Evolutionary conservation across 495 filamentous ascomycete species (phyloP), one percentile per base, ranked within the genome.

Genomic region (Aspergillus olivimuriae): DNA sequence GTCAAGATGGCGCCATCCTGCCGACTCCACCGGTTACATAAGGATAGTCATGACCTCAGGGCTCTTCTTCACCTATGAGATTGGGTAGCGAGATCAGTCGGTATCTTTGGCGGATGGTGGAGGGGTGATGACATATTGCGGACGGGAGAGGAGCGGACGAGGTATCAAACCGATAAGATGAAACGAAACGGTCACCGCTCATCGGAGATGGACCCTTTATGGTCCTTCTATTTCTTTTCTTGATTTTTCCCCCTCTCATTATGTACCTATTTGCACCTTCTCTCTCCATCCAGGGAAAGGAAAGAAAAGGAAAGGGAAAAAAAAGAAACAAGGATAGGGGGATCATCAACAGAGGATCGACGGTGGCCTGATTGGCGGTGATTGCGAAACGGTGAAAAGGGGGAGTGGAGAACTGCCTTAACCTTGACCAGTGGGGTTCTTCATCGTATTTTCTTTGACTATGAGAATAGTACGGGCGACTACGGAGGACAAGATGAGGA

Each of bases 281-380:
- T 11, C 34, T n/a, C n/a, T n/a, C n/a, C n/a, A n/a, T n/a, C 12
- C 34, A 19, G 34, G 34, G 11, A 20, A 39, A 39, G 9, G 3
- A 1, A 23, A 39, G 3, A 39, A 23, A 18, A 8, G 18, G 8
- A 20, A 23, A 39, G 22, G n/a, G 21, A 39, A 15, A 39, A 20
- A 39, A 19, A 22, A 22, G 23, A 22, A 20, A 39, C 7, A 22
- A 39, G 11, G 18, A 7, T 34, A 34, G 9, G 32, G 18, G 21
- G 47, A 49, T 49, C 47, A 44, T 49, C 47, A 43, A 5, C 5
- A 28, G 5, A 28, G 14, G 39, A 49, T 49, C 47, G 47, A 49
- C 41, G 30, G 41, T 34, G 30, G 47, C 28, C 20, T 44, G 47
- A 49, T 49, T 43, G 40, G 39, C 26, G 22, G 17, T 36, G 41